Base-by-base conservation (phyloP, 2,329 filamentous ascomycete species). In the Talaromyces sp. region DNA sequence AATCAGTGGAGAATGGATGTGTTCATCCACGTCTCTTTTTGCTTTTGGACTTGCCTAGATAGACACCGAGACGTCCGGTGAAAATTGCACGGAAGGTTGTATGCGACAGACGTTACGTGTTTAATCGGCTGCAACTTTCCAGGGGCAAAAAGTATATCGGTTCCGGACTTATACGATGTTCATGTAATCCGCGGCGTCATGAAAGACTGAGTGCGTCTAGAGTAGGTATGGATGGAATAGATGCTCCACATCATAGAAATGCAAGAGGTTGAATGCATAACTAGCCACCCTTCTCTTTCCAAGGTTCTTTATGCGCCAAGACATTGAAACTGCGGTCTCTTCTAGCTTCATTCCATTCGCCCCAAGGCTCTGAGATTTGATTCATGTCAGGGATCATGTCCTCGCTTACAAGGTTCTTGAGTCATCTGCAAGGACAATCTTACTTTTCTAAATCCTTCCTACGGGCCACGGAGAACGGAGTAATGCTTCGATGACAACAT, bases 351-450 rank as follows among this genome's bases (percentile, higher is more conserved):
- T 37, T 45, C 14, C 11, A 44, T 40, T 7, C 19, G 17, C 14
- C 7, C 19, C 36, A 39, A 41, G 14, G 39, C 2, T 29, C 30
- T 17, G 33, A 36, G 17, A n/a, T 36, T 7, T n/a, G 17, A 27
- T 22, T 36, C 16, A 27, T 40, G 30, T 32, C 37, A 46, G 42
- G 45, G 45, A 46, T 52, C 37, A 27, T 40, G 30, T 35, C 17
- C 32, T 52, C 49, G 52, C 49, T 42, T 51, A 45, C n/a, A n/a
- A n/a, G n/a, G n/a, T n/a, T n/a, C n/a, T 36, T 19, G 24, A 14
- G 11, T 20, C 14, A 41, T 49, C 47, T 45, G 43, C 39, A 55
- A 30, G 27, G 35, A 30, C 16, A 10, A 17, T 36, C 13, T 22
- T n/a, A n/a, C n/a, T n/a, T n/a, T n/a, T n/a, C n/a, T n/a, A n/a